Percentiles rank a stretch among this genome's conserved stretches.
These are phyloP conservation scores for Eremomyces bilateralis DNA, from an alignment of 495 filamentous ascomycete genomes.

Conservation along the genomic window DNA sequence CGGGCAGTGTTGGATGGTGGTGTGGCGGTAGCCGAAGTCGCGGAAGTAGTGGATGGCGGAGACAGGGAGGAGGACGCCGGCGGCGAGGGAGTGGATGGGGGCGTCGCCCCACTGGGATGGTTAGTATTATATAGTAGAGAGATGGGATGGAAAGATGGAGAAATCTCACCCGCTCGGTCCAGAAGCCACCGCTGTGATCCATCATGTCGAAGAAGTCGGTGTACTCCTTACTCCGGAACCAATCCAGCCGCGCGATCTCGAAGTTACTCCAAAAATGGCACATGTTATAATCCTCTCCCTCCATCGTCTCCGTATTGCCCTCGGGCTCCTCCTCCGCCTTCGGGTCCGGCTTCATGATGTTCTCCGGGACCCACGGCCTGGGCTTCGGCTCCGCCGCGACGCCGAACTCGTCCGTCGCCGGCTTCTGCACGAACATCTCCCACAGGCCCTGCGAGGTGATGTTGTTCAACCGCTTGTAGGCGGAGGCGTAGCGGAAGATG, in stretches of 20 bases:
- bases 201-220: slow-evolving; percentile 99
- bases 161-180: slow-evolving; percentile 79
- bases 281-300: slow-evolving; percentile 98
- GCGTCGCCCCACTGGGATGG: slow-evolving; percentile 79
- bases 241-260: slow-evolving; percentile 86
- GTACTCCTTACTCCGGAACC: slow-evolving; percentile 90
- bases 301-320: slow-evolving; percentile 85
- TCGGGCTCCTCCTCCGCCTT: slow-evolving; percentile 50
- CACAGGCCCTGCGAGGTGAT: slow-evolving; percentile 80
- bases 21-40: slow-evolving; percentile 95
- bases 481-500: slow-evolving; percentile 98
- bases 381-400: slow-evolving; percentile 38
- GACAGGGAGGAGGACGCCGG: slow-evolving; percentile 64
- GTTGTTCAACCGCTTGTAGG: slow-evolving; percentile 86
- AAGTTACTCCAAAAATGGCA: slow-evolving; percentile 99
- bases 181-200: slow-evolving; percentile 94
- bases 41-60: slow-evolving; percentile 96
- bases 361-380: slow-evolving; percentile 31
- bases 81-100: slow-evolving; percentile 92
- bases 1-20: slow-evolving; percentile 96
- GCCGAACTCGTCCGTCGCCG: slow-evolving; percentile 24
- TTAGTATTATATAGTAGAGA: slow-evolving; percentile 17
- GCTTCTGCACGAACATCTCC: slow-evolving; percentile 92
- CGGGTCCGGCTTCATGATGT: slow-evolving; percentile 42
- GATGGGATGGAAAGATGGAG: slow-evolving; percentile 1